Evolutionary conservation across 495 filamentous ascomycete genomes (phyloP).

Genomic region (Penicillium paxilli): DNA sequence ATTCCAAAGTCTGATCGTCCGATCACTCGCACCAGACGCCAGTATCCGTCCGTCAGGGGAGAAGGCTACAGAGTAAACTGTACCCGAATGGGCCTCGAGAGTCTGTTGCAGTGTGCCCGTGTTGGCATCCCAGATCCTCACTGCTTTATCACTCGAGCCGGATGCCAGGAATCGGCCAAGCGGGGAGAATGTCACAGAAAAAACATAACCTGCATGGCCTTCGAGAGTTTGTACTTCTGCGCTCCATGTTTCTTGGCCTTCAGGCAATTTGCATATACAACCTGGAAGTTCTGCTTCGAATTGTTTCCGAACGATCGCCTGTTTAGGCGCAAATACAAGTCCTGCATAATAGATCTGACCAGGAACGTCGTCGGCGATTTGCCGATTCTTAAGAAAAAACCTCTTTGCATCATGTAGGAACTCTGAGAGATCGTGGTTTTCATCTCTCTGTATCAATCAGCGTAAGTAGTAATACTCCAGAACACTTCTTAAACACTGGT

Average conservation of each 20-base stretch:
- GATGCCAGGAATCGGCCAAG: neutral
- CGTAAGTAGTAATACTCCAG: neutral
- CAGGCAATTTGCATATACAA: neutral
- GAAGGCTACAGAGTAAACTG: neutral
- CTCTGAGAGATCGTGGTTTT: neutral
- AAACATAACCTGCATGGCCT: neutral
- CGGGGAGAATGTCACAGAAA: neutral
- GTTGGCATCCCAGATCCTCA: neutral
- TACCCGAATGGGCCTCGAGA: neutral
- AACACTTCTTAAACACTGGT: too few relatives aligned
- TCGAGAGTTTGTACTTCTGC: neutral
- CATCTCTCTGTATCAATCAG: neutral
- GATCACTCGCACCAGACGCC: too few relatives aligned
- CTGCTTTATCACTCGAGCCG: neutral
- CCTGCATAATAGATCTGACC: neutral
- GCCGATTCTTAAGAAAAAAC: neutral
- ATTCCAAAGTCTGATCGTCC: too few relatives aligned
- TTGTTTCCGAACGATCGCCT: neutral
- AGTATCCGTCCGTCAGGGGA: neutral
- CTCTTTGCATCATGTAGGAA: neutral
- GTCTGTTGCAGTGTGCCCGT: neutral
- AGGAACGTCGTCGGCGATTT: neutral
- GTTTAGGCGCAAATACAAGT: neutral
- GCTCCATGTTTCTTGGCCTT: neutral
- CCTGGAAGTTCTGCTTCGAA: neutral